Percentiles rank a stretch among this genome's conserved stretches.
Conservation (phyloP, 2,329 filamentous ascomycete genomes). For the Neocucurbitaria cava region DNA sequence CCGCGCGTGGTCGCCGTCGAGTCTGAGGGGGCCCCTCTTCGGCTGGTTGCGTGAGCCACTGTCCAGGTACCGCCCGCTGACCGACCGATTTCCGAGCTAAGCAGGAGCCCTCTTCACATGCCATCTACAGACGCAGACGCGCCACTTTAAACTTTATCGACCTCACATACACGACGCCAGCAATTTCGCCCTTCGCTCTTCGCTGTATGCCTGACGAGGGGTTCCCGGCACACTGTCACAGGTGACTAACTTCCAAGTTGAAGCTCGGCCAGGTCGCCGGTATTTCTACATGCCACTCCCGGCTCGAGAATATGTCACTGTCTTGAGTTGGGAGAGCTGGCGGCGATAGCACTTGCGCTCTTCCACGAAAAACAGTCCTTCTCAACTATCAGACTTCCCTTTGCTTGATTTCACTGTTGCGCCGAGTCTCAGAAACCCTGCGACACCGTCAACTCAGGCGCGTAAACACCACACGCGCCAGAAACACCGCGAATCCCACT, state of each 20-base stretch:
- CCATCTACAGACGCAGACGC: not conserved
- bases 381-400: not conserved
- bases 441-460: not conserved
- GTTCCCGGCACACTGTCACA: not conserved
- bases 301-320: constrained; percentile 12
- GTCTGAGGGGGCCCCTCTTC: not conserved
- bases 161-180: not conserved
- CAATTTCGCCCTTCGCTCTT: not conserved
- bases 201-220: not conserved
- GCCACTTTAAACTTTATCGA: not conserved
- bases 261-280: constrained; percentile 1
- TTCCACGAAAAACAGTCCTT: not conserved
- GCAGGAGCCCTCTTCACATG: not conserved
- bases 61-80: not conserved
- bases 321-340: constrained; percentile 1
- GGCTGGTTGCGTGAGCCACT: not conserved
- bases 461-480: constrained; percentile 2
- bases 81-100: not conserved
- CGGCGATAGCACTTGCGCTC: not conserved
- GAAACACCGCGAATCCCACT: constrained; percentile 1
- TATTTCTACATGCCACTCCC: constrained; percentile 9
- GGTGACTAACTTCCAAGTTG: not conserved
- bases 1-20: not conserved
- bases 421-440: not conserved
- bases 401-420: not conserved